Conservation (phyloP, 108 stramenopile genomes). For the Nitzschia sp. region DNA sequence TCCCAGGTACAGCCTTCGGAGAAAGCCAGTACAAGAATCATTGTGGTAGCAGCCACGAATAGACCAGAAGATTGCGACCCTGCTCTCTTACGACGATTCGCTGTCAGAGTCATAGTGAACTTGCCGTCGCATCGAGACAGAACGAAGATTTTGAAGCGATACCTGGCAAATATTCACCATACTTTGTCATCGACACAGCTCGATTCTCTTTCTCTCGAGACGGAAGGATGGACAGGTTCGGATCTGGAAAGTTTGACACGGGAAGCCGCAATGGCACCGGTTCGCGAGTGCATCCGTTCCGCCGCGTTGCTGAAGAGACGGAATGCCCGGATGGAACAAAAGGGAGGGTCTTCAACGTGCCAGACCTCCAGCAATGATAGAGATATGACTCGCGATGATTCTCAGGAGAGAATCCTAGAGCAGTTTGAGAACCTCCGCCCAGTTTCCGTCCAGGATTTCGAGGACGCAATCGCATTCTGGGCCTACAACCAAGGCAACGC, state of each 20-base stretch:
- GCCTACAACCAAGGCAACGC: constrained; percentile 37
- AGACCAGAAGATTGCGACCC: constrained; percentile 85
- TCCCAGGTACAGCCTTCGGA: neutral
- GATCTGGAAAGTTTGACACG: constrained; percentile 77
- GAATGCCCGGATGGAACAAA: neutral
- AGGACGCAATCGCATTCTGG: constrained; percentile 46
- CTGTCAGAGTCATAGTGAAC: constrained; percentile 69
- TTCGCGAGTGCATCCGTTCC: constrained; percentile 72
- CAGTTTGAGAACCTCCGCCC: constrained; percentile 62
- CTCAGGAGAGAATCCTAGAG: constrained; percentile 52
- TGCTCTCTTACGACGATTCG: constrained; percentile 80
- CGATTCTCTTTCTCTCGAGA: constrained; percentile 43
- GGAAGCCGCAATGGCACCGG: constrained; percentile 86
- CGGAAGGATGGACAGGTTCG: constrained; percentile 86
- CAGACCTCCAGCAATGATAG: neutral
- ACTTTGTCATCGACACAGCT: constrained; percentile 48
- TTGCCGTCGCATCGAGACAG: constrained; percentile 60
- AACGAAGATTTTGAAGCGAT: constrained; percentile 56
- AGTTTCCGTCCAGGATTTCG: constrained; percentile 59
- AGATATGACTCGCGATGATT: neutral
- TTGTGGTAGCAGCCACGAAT: constrained; percentile 87
- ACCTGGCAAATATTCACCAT: constrained; percentile 58
- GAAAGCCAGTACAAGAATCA: constrained; percentile 41
- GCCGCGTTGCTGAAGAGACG: constrained; percentile 56
- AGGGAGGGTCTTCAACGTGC: neutral